Base-by-base conservation (phyloP, 2,329 filamentous ascomycete species). In the Cladosporium oxysporum region DNA sequence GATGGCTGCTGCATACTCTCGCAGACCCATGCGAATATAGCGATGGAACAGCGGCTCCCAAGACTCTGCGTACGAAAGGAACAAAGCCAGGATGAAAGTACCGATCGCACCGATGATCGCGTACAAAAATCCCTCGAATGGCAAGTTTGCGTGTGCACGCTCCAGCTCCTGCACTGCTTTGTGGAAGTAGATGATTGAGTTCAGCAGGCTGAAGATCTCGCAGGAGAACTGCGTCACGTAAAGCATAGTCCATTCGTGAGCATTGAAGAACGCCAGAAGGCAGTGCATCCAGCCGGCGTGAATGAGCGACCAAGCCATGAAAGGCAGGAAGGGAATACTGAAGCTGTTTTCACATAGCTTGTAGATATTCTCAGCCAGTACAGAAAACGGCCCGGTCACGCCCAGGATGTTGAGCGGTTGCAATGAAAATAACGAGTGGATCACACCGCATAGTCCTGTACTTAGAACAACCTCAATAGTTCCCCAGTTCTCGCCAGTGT, bases 201-300 rank as follows among this genome's bases (percentile, higher is more conserved):
- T 90, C 31, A 90, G 78, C 10, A 90, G 80, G 2, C 86, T 87
- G 73, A 90, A 90, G 64, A 90, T 88, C 73, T 90, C 88, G 52
- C 85, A 87, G 67, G 83, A 87, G 74, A 89, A 90, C 23, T 84
- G 86, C 2, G 88, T 90, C 58, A 90, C 88, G 75, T 90, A 90
- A 70, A 85, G 82, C 88, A 90, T 90, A 0, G 87, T 90, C 85
- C 87, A 90, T 75, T 89, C 87, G 72, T 90, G 87, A 4, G 87
- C 87, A 74, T 90, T 90, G 76, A 89, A 84, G 60, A 89, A 83
- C 64, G 87, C 87, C 14, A 90, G 80, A 3, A 89, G 76, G 69
- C 84, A 85, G 72, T 88, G 86, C 81, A 90, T 85, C 88, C 88
- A 90, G 8, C 81, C 84, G 7, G 87, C 81, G 73, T 90, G 87